A percentile compares a stretch with the other conserved stretches of the same genome.
Conservation (phyloP, 257 asterid genomes). For the Nicotiana knightiana region DNA sequence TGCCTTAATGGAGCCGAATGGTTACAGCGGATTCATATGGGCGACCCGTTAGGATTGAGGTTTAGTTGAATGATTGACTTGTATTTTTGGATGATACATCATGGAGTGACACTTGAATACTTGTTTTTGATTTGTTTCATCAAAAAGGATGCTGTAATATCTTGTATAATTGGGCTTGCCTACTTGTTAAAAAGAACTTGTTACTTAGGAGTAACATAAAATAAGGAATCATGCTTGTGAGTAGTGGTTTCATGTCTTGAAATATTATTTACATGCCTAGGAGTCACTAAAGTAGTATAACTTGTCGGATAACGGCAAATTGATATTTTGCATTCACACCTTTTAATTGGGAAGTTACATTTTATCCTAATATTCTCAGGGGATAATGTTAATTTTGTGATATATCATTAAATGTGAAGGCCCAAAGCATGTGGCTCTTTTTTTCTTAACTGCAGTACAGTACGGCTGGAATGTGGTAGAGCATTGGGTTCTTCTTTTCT, state of each 20-base stretch:
- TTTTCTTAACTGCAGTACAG: neutral
- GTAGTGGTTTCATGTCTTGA: neutral
- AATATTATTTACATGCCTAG: neutral
- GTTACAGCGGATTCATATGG: neutral
- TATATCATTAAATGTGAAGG: neutral
- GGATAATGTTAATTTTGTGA: neutral
- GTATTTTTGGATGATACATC: slow-evolving; percentile 1
- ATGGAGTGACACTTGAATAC: neutral
- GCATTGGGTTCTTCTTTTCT: neutral
- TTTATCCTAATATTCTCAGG: neutral
- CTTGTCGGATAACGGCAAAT: neutral
- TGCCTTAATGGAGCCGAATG: neutral
- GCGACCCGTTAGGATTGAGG: neutral
- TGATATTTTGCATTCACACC: neutral
- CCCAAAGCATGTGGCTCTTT: neutral
- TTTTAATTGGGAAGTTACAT: neutral
- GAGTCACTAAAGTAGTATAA: neutral
- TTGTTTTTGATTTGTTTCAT: neutral
- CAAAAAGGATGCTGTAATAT: neutral
- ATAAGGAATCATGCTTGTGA: neutral
- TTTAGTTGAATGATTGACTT: neutral
- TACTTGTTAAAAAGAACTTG: neutral
- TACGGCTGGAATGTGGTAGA: neutral
- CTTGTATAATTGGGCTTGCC: neutral
- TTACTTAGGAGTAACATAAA: neutral